Evolutionary conservation across 192 early-diverging fungal species (phyloP).

Genomic region (Linnemannia exigua): DNA sequence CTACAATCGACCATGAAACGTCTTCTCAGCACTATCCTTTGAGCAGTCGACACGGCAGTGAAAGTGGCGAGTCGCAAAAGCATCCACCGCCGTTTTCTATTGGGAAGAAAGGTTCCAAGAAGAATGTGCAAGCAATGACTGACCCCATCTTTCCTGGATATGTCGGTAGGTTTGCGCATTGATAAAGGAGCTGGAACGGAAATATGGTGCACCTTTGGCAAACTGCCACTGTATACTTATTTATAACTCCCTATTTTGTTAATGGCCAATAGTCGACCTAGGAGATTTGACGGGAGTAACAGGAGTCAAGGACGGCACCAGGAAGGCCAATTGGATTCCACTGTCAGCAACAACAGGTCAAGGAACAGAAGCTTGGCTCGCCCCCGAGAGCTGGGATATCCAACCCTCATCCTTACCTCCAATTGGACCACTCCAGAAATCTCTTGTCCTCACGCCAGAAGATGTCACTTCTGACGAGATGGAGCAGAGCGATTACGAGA

Average conservation of each 20-base stretch:
- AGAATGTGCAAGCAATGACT: conserved; percentile 16
- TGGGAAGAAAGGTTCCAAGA: conserved; percentile 38
- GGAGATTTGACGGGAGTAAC: conserved; percentile 28
- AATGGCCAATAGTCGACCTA: conserved; percentile 13
- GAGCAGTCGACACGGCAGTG: conserved; percentile 30
- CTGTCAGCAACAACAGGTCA: conserved; percentile 15
- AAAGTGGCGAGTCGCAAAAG: conserved; percentile 28
- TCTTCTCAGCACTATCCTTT: not conserved
- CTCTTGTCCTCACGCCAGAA: conserved; percentile 27
- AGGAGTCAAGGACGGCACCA: conserved; percentile 29
- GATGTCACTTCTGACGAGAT: conserved; percentile 32
- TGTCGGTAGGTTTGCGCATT: conserved; percentile 13
- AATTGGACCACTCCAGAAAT: conserved; percentile 23
- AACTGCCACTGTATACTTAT: not conserved
- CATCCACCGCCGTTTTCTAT: conserved; percentile 22
- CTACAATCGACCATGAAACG: conserved; percentile 25
- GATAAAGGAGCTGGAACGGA: not conserved
- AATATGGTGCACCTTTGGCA: not conserved
- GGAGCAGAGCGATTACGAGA: conserved; percentile 54
- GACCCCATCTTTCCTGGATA: conserved; percentile 27
- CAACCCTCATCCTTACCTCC: conserved; percentile 8
- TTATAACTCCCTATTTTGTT: not conserved
- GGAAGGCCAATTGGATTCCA: conserved; percentile 24
- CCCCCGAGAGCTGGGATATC: conserved; percentile 54
- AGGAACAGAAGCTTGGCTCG: conserved; percentile 36